These are phyloP conservation scores for Copromyces sp. DNA, from an alignment of 495 filamentous ascomycete species.

Conservation along the genomic window DNA sequence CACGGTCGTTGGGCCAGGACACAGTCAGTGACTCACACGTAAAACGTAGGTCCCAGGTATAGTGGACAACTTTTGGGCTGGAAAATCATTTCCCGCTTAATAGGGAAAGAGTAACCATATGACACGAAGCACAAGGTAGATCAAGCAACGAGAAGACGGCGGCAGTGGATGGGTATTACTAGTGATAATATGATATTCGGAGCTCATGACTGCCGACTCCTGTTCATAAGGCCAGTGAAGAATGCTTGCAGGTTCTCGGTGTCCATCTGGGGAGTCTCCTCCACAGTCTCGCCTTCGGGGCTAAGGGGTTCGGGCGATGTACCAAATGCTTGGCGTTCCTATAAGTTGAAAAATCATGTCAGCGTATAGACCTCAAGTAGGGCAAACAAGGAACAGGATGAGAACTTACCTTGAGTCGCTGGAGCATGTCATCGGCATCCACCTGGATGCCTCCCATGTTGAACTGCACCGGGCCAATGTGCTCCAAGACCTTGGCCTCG, in stretches of 20 bases:
- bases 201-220: conserved; percentile 3
- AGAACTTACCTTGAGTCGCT: conserved; percentile 64
- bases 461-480: conserved; percentile 92
- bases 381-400: neutral
- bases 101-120: neutral
- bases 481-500: conserved; percentile 63
- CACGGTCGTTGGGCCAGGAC: no score
- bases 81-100: neutral
- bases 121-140: neutral
- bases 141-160: neutral
- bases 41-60: no score
- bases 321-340: conserved; percentile 39
- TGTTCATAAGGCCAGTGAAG: conserved; percentile 39
- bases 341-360: neutral
- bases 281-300: conserved; percentile 21
- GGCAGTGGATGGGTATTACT: neutral
- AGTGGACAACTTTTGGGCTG: neutral
- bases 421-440: conserved; percentile 90
- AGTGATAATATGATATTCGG: neutral
- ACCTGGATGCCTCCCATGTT: conserved; percentile 97
- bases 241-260: conserved; percentile 41
- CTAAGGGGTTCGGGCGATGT: conserved; percentile 26
- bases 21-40: neutral
- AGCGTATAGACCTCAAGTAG: neutral
- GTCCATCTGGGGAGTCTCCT: conserved; percentile 30